Base-by-base conservation (phyloP, 2,329 filamentous ascomycete species). In the Cryphonectria japonica region DNA sequence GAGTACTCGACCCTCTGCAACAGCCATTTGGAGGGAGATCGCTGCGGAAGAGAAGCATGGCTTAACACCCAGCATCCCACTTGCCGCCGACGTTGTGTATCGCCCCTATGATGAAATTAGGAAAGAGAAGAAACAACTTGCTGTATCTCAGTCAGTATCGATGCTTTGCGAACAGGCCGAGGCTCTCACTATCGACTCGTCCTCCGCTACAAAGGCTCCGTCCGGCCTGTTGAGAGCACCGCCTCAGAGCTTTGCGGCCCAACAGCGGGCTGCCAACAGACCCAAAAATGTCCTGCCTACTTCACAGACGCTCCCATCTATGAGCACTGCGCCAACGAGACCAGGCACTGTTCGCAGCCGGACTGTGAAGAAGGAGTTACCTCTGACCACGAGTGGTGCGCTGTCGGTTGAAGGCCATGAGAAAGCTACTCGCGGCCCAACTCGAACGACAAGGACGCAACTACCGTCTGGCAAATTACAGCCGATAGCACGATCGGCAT, bases 11-110 rank as follows among this genome's bases (percentile, higher is more conserved):
- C n/a, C 52, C 2, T 29, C 46, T 9, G 78, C 85, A 37, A 79
- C 85, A 59, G 86, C 87, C 67, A 87, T 88, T 0, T 91, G 89
- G 85, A 87, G 88, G 76, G 89, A 92, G 77, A 88, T 91, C 79
- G 88, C 88, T 0, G 85, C 88, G n/a, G 89, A 92, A 78, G 89
- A 92, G 77, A 88, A 91, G 78, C 86, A 87, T 57, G 88, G 89
- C 1, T 80, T 91, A 68, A 91, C 89, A 0, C 89, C 89, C 0
- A 82, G 84, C 73, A 90, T 91, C 70, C 89, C 89, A 2, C 81
- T 92, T 32, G 85, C 86, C 2, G 86, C 89, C 70, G 85, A 87
- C 59, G 82, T 91, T 66, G 89, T 92, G 16, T 92, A 92, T 77
- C 83, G 88, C 32, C 89, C 89, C 0, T 91, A 89, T 73, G 87